Evolutionary conservation across 352 stramenopile species (phyloP).

Genomic region (Phytopythium vexans): DNA sequence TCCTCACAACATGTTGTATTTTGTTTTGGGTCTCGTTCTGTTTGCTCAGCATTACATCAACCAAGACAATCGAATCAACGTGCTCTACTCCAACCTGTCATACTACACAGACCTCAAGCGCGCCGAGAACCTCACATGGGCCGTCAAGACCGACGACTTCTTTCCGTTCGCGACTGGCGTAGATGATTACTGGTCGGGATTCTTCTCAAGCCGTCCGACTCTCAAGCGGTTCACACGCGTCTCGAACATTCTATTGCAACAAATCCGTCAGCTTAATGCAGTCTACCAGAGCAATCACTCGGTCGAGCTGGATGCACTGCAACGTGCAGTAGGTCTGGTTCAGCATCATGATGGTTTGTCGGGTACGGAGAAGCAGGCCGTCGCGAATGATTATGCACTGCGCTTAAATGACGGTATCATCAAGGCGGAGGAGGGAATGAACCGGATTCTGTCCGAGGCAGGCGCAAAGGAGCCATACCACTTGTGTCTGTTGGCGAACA

Average conservation of each 20-base stretch:
- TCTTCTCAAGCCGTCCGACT: slow-evolving; percentile 92
- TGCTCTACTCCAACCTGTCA: slow-evolving; percentile 96
- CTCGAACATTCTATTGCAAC: slow-evolving; percentile 85
- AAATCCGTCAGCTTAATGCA: slow-evolving; percentile 90
- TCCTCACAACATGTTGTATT: too few relatives aligned
- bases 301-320: slow-evolving; percentile 51
- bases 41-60: slow-evolving; percentile 94
- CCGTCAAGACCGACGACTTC: slow-evolving; percentile 95
- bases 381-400: slow-evolving; percentile 95
- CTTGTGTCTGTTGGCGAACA: slow-evolving; percentile 85
- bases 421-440: slow-evolving; percentile 59
- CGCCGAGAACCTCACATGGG: slow-evolving; percentile 71
- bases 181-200: slow-evolving; percentile 95
- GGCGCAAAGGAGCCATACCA: slow-evolving; percentile 61
- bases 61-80: slow-evolving; percentile 87
- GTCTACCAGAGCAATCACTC: slow-evolving; percentile 65
- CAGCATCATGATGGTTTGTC: slow-evolving; percentile 97
- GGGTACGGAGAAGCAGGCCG: slow-evolving; percentile 94
- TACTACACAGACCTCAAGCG: slow-evolving; percentile 95
- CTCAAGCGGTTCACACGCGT: slow-evolving; percentile 93
- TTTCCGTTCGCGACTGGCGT: slow-evolving; percentile 94
- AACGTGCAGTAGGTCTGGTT: slow-evolving; percentile 89
- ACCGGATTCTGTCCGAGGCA: slow-evolving; percentile 73
- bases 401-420: slow-evolving; percentile 85
- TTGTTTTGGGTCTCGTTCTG: too few relatives aligned